phyloP scores from a whole-genome alignment of 768 basidiomycete species.

The Pisolithus orientalis region DNA sequence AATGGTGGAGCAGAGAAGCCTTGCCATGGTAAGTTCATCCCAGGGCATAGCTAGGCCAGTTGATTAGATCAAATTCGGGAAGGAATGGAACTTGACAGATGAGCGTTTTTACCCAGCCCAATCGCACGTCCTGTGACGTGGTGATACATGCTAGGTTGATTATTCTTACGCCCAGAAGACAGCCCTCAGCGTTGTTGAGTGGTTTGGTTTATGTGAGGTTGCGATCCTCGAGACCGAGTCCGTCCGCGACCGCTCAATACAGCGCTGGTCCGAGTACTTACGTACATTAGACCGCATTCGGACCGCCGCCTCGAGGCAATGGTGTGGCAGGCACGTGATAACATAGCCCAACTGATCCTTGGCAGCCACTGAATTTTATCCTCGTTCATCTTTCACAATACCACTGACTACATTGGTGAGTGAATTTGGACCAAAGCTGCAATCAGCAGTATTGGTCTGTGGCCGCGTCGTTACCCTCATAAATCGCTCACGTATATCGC shows the following conservation, averaged over 20 bases:
- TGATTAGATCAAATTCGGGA: neutral
- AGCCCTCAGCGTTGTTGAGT: neutral
- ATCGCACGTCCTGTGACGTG: neutral
- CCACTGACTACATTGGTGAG: neutral
- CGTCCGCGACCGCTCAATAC: neutral
- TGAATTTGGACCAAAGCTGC: neutral
- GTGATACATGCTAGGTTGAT: neutral
- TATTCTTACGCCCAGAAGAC: neutral
- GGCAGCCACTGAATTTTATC: neutral
- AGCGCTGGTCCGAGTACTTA: neutral
- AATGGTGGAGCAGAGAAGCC: too few relatives aligned
- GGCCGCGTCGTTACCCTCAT: conserved; percentile 6
- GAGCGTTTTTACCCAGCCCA: neutral
- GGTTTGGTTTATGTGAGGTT: neutral
- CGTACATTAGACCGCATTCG: neutral
- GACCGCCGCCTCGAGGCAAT: conserved; percentile 20
- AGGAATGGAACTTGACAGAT: neutral
- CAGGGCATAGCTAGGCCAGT: neutral
- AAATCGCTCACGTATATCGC: conserved; percentile 3
- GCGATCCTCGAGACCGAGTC: neutral
- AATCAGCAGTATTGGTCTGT: conserved; percentile 1
- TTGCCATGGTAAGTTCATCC: too few relatives aligned
- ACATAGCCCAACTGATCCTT: conserved; percentile 1
- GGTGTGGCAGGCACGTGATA: conserved; percentile 14
- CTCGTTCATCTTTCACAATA: neutral